Evolutionary conservation across 2,329 filamentous ascomycete species (phyloP).

Genomic region (Camillea tinctor): DNA sequence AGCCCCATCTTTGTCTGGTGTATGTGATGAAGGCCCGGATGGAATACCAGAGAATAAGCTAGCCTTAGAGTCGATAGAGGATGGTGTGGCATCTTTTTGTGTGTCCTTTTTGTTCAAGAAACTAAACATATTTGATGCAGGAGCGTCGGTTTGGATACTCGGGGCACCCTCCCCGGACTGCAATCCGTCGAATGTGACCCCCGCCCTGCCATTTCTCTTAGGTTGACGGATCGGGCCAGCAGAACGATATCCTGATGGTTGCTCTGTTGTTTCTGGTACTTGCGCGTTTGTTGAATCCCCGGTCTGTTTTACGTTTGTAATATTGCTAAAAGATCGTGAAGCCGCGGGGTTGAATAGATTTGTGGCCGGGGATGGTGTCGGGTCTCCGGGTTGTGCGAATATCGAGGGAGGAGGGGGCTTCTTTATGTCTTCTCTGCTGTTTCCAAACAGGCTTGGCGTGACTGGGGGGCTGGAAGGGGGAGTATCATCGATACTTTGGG

Average conservation of each 20-base stretch:
- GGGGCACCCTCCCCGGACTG: conserved; percentile 1
- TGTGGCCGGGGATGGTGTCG: neutral
- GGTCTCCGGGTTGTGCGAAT: neutral
- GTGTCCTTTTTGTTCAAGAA: conserved; percentile 10
- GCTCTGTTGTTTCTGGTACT: neutral
- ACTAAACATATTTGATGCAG: conserved; percentile 10
- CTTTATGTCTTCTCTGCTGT: conserved; percentile 1
- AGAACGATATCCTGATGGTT: neutral
- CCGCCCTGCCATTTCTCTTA: too few species aligned
- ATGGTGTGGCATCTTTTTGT: conserved; percentile 2
- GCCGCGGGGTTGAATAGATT: neutral
- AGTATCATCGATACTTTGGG: conserved; percentile 9
- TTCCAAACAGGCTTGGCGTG: conserved; percentile 1
- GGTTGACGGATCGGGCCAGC: neutral
- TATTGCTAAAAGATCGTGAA: neutral
- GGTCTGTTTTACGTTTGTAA: neutral
- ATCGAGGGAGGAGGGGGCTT: neutral
- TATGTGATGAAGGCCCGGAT: neutral
- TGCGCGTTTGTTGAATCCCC: neutral
- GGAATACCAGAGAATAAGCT: conserved; percentile 7
- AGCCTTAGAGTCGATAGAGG: neutral
- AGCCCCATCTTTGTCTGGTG: neutral
- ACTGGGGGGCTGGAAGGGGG: conserved; percentile 6
- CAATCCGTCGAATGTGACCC: conserved; percentile 15
- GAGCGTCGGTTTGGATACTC: neutral